Percentiles rank a stretch among this genome's conserved stretches.
Conservation (phyloP, 257 asterid species). For the Plectranthus barbatus region DNA sequence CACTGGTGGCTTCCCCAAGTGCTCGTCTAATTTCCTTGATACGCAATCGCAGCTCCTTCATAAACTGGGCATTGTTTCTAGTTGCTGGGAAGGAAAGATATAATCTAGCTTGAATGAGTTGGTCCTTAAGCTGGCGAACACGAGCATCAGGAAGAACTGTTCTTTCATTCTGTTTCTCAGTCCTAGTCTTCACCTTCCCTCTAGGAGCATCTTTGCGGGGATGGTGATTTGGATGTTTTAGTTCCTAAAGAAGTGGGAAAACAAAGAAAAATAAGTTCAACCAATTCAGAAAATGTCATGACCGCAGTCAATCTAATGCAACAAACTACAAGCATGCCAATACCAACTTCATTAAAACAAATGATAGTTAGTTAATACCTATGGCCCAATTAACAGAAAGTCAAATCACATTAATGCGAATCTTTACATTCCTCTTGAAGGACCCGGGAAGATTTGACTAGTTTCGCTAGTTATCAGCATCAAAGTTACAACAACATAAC, state of each 20-base stretch:
- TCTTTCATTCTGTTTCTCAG: constrained; percentile 23
- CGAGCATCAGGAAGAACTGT: constrained; percentile 26
- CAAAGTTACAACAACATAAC: neutral
- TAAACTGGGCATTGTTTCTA: constrained; percentile 40
- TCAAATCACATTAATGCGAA: neutral
- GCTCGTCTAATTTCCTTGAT: constrained; percentile 44
- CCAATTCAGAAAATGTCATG: neutral
- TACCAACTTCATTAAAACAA: neutral
- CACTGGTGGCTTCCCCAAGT: constrained; percentile 41
- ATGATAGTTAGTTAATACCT: neutral
- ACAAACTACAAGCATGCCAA: neutral
- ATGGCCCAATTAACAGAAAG: neutral
- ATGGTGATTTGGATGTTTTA: constrained; percentile 6
- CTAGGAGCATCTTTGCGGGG: constrained; percentile 17
- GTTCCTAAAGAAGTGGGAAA: constrained; percentile 21
- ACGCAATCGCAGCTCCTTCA: constrained; percentile 47
- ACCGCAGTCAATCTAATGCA: neutral
- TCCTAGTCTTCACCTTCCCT: constrained; percentile 19
- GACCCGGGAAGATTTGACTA: neutral
- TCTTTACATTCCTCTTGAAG: neutral
- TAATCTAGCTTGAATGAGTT: constrained; percentile 42
- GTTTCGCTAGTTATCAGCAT: neutral
- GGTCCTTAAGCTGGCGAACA: constrained; percentile 44
- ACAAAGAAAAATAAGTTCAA: neutral
- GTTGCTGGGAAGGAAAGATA: constrained; percentile 41